A percentile compares a stretch with the other conserved stretches of the same genome.
phyloP scores from a whole-genome alignment of 2,329 filamentous ascomycete species.

The Albifimbria verrucaria region DNA sequence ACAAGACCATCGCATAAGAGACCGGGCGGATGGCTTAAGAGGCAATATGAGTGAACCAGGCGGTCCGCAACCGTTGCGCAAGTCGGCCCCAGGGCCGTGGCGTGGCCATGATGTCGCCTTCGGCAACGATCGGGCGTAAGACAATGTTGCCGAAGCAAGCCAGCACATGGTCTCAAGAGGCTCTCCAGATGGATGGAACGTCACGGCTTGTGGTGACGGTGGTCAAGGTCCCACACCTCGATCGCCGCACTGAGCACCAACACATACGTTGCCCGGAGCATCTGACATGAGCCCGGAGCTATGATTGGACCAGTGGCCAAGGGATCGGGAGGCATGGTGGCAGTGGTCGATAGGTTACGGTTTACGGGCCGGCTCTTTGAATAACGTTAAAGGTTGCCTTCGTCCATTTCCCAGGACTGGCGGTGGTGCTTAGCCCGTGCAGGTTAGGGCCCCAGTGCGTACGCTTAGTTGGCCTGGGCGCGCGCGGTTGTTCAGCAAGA shows the following conservation, averaged over 20 bases:
- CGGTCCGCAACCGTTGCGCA: not conserved
- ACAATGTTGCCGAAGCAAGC: not conserved
- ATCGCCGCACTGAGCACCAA: not conserved
- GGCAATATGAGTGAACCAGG: not conserved
- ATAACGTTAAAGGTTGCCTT: not conserved
- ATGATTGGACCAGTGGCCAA: not conserved
- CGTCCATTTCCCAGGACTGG: too few species aligned
- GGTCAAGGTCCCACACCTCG: not conserved
- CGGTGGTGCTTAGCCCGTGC: too few species aligned
- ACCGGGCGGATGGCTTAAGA: not conserved
- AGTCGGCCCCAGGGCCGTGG: not conserved
- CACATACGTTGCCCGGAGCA: not conserved
- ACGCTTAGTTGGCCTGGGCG: too few species aligned
- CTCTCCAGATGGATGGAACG: conserved; percentile 14
- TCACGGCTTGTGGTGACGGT: conserved; percentile 1
- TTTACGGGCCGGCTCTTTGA: not conserved
- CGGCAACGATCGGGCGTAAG: not conserved
- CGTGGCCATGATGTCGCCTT: not conserved
- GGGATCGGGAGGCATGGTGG: not conserved
- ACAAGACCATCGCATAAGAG: not conserved
- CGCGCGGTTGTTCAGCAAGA: too few species aligned
- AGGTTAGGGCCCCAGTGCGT: too few species aligned
- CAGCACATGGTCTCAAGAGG: not conserved
- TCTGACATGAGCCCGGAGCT: not conserved
- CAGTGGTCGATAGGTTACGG: not conserved